Evolutionary conservation across 768 basidiomycete genomes (phyloP), one percentile per base, ranked within the genome.

Genomic region (Leucosporidium yakuticum): DNA sequence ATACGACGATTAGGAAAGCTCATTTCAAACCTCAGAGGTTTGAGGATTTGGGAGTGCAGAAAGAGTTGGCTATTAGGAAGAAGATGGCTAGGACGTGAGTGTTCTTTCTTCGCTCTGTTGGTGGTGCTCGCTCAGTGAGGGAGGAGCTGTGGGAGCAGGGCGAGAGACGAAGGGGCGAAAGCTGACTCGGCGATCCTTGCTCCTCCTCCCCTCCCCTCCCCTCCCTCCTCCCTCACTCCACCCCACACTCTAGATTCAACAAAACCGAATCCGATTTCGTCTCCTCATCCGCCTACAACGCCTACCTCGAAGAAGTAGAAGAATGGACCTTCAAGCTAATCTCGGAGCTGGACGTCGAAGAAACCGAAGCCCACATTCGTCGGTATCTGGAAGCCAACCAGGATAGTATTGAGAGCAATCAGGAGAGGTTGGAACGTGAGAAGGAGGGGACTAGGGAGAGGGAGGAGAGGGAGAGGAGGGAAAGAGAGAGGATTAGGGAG

Each of bases 1-100:
- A 84, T 62, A 90, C 87, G 75, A 85, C 89, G 23, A 83, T 97
- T 60, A 81, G 96, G 25, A 98, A 97, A 77, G 84, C 92, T 31
- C 90, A 91, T n/a, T 99, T 98, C 77, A 89, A 87, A 21, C 91
- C 92, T 0, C 93, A 95, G 77, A 94, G 92, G 7, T 96, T 95
- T 67, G 91, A 95, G 78, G 92, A 95, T 76, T 83, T 96, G 36
- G 84, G 83, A 0, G 92, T 96, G 1, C 93, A 96, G 80, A 94
- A 93, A 76, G 96, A 99, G 80, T 90, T 98, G 2, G 87, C 90
- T 9, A 84, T 97, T 15, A 82, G 96, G 63, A 83, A 90, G 75
- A 83, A 94, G 69, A 86, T 96, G 74, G 88, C 88, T 0, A 92
- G 90, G 82, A 89, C 93, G 94, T 93, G 74, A 54, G 86, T 79